Percentiles rank a stretch among this genome's conserved stretches.
phyloP scores from a whole-genome alignment of 2,329 filamentous ascomycete genomes.

The Penicillium sp. region DNA sequence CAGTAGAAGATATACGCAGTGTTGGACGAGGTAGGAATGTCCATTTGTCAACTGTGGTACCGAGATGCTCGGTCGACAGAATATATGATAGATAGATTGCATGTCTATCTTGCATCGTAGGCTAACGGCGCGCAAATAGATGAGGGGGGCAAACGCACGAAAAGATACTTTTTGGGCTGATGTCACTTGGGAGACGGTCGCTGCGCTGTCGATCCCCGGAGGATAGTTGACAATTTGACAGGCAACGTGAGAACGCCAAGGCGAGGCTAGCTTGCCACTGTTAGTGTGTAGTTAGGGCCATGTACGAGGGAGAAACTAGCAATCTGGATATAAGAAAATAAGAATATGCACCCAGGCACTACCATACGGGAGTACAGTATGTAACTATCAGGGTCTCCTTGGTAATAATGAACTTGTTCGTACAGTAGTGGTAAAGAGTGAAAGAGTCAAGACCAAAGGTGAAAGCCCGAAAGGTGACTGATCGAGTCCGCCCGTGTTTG shows the following conservation, averaged over 20 bases:
- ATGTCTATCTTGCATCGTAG: background rate
- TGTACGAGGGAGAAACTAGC: background rate
- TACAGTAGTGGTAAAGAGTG: background rate
- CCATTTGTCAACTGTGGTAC: background rate
- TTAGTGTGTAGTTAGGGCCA: background rate
- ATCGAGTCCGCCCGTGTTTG: slow-evolving; percentile 23
- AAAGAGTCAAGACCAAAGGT: background rate
- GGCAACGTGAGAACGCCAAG: slow-evolving; percentile 15
- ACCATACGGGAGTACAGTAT: background rate
- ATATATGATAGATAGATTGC: background rate
- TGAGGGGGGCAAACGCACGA: background rate
- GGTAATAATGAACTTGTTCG: too few relatives aligned
- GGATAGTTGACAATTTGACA: slow-evolving; percentile 18
- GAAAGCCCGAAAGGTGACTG: slow-evolving; percentile 13
- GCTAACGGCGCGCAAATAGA: background rate
- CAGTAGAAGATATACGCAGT: background rate
- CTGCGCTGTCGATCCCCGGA: slow-evolving; percentile 34
- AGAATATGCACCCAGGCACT: background rate
- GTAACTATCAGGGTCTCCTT: background rate
- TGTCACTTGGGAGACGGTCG: slow-evolving; percentile 28
- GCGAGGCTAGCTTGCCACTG: slow-evolving; percentile 1
- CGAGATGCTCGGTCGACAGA: background rate
- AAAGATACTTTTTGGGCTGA: slow-evolving; percentile 17
- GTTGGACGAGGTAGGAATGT: background rate
- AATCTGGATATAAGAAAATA: background rate